Conservation (phyloP, 2,329 filamentous ascomycete genomes). For the Aspergillus puulaauensis region DNA sequence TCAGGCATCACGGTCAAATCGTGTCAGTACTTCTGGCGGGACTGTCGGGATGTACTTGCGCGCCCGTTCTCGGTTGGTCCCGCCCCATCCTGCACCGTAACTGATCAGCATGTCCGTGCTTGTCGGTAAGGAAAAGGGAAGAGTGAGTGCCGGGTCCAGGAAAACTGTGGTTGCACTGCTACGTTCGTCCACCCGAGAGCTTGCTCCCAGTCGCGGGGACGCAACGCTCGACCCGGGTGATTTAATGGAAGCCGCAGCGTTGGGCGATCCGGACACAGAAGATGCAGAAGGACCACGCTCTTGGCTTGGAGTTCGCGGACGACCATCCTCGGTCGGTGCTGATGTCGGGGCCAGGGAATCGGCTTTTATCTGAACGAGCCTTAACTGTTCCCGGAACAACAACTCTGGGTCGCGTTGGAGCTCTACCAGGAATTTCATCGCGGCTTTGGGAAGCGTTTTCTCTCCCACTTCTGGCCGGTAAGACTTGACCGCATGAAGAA, state of each 20-base stretch:
- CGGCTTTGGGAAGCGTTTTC: conserved; percentile 83
- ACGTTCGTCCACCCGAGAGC: conserved; percentile 25
- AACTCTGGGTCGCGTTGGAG: conserved; percentile 73
- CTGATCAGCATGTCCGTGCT: conserved; percentile 96
- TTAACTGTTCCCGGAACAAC: conserved; percentile 43
- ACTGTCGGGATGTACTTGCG: conserved; percentile 95
- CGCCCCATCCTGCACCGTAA: conserved; percentile 92
- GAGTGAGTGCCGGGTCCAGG: conserved; percentile 84
- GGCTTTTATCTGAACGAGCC: conserved; percentile 29
- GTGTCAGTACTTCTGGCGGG: conserved; percentile 87
- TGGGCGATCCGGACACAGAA: conserved; percentile 21
- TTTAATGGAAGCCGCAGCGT: conserved; percentile 17
- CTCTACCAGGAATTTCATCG: conserved; percentile 79
- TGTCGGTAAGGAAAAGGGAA: conserved; percentile 92
- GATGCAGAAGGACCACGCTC: conserved; percentile 13
- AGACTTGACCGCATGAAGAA: conserved; percentile 87
- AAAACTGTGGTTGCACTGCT: conserved; percentile 53
- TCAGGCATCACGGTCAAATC: conserved; percentile 63
- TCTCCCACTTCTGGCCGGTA: conserved; percentile 95
- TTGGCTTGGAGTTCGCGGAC: conserved; percentile 30
- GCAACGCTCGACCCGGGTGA: conserved; percentile 25
- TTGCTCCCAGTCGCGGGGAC: conserved; percentile 24
- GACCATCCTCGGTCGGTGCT: conserved; percentile 20
- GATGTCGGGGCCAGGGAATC: conserved; percentile 18
- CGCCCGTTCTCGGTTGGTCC: conserved; percentile 85